Percentiles rank a stretch among this genome's conserved stretches.
These are phyloP conservation scores for Saprolegnia parasitica DNA, from an alignment of 352 stramenopile genomes.

Conservation along the genomic window DNA sequence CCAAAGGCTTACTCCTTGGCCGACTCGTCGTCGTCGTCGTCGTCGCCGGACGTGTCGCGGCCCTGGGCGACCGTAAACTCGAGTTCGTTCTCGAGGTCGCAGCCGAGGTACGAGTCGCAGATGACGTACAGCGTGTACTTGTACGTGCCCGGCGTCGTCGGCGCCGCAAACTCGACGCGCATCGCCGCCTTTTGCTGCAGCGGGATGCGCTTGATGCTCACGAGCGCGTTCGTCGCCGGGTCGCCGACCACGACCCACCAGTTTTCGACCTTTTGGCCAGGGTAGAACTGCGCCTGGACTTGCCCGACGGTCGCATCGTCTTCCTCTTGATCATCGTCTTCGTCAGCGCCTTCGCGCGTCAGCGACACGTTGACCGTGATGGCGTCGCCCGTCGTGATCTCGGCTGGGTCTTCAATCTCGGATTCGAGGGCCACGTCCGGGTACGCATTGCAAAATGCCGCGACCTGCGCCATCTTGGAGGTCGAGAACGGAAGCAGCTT, in stretches of 20 bases:
- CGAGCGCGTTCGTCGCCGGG: slow-evolving; percentile 90
- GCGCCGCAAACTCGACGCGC: slow-evolving; percentile 95
- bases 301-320: slow-evolving; percentile 49
- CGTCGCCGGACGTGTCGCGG: slow-evolving; percentile 41
- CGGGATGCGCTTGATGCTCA: slow-evolving; percentile 97
- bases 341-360: slow-evolving; percentile 92
- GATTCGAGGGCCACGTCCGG: slow-evolving; percentile 96
- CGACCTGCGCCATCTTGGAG: slow-evolving; percentile 94
- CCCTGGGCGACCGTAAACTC: slow-evolving; percentile 54
- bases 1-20: background rate
- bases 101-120: slow-evolving; percentile 98
- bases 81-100: slow-evolving; percentile 96
- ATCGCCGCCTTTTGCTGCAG: slow-evolving; percentile 75
- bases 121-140: slow-evolving; percentile 98
- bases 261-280: slow-evolving; percentile 93
- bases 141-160: slow-evolving; percentile 91
- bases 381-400: slow-evolving; percentile 86
- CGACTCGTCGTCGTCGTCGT: slow-evolving; percentile 19
- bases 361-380: slow-evolving; percentile 84
- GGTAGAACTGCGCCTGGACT: slow-evolving; percentile 72
- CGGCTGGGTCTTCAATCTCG: slow-evolving; percentile 88
- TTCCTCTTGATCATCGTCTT: slow-evolving; percentile 86
- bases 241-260: slow-evolving; percentile 99
- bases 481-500: slow-evolving; percentile 87
- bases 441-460: slow-evolving; percentile 99